Conservation (phyloP, 768 basidiomycete species). For the Chlorophyllum brunneum region DNA sequence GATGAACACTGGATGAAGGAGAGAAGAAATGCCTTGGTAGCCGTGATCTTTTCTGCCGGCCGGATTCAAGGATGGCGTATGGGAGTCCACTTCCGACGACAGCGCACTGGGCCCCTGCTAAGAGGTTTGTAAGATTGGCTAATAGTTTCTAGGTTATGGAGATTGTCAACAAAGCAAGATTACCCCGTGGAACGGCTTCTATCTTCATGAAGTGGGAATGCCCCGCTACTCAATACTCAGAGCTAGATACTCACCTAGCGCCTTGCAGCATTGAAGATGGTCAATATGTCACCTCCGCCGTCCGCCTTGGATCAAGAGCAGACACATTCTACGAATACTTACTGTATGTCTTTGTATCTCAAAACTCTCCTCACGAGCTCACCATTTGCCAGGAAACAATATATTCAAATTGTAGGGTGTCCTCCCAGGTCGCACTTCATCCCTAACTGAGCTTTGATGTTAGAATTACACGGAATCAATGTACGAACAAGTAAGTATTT, state of each 20-base stretch:
- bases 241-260: not conserved
- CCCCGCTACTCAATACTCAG: not conserved
- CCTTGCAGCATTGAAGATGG: conserved; percentile 33
- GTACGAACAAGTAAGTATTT: conserved; percentile 19
- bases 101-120: too few relatives aligned
- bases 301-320: conserved; percentile 87
- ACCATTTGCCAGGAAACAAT: conserved; percentile 57
- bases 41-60: too few relatives aligned
- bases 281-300: conserved; percentile 55
- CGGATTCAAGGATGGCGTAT: too few relatives aligned
- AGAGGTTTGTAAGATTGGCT: not conserved
- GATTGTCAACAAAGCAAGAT: conserved; percentile 56
- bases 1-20: too few relatives aligned
- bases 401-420: conserved; percentile 67
- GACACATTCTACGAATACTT: conserved; percentile 95
- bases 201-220: conserved; percentile 72
- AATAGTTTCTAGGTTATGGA: conserved; percentile 48
- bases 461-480: conserved; percentile 63
- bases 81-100: too few relatives aligned
- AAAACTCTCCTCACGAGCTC: conserved; percentile 4
- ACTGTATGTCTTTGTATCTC: conserved; percentile 41
- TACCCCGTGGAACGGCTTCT: conserved; percentile 73
- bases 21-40: too few relatives aligned
- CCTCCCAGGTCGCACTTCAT: too few relatives aligned
- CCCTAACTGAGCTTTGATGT: not conserved